phyloP scores from a whole-genome alignment of 2,329 filamentous ascomycete species.

The Penicillium brevicompactum region DNA sequence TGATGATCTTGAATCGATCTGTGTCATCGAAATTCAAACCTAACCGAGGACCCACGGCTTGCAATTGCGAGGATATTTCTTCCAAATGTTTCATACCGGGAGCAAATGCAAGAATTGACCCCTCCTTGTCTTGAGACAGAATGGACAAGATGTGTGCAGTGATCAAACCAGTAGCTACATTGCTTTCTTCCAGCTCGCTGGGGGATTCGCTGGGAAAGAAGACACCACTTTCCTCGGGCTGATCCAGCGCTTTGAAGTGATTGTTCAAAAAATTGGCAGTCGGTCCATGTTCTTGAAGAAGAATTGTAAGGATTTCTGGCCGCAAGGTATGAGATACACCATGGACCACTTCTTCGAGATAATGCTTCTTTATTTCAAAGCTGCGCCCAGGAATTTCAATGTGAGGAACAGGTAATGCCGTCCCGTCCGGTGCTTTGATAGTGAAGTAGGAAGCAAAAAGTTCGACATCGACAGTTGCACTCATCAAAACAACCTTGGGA shows the following conservation, averaged over 20 bases:
- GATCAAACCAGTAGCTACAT: conserved; percentile 45
- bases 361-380: conserved; percentile 47
- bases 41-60: conserved; percentile 20
- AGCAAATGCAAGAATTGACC: conserved; percentile 53
- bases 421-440: conserved; percentile 31
- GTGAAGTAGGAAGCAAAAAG: conserved; percentile 51
- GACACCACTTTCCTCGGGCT: conserved; percentile 11
- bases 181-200: not conserved
- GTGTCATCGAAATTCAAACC: conserved; percentile 46
- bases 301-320: conserved; percentile 13
- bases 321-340: conserved; percentile 30
- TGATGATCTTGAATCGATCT: conserved; percentile 45
- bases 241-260: conserved; percentile 4
- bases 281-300: conserved; percentile 12
- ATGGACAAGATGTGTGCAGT: conserved; percentile 51
- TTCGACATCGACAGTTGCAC: conserved; percentile 50
- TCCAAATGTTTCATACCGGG: conserved; percentile 48
- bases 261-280: conserved; percentile 12
- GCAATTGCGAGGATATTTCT: conserved; percentile 34
- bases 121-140: conserved; percentile 43
- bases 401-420: conserved; percentile 39
- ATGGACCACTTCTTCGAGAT: conserved; percentile 44
- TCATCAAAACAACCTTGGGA: conserved; percentile 54
- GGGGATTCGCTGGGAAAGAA: not conserved
- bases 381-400: conserved; percentile 48